Evolutionary conservation across 2,329 filamentous ascomycete genomes (phyloP).

Genomic region (Pseudogymnoascus sp.): DNA sequence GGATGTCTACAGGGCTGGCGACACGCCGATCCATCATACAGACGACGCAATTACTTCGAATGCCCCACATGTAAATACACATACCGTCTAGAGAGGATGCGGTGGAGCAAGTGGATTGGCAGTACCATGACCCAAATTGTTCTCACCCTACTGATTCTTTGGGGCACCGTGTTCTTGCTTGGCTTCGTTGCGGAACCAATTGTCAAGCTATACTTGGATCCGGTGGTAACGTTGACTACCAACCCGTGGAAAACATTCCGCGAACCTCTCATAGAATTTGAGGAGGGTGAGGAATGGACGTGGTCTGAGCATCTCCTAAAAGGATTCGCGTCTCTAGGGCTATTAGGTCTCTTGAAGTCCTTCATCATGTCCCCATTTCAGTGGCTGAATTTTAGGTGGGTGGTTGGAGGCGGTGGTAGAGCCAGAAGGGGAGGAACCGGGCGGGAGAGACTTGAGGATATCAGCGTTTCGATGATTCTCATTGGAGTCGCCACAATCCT

Average conservation of each 20-base stretch:
- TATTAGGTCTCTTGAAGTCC: slow-evolving; percentile 77
- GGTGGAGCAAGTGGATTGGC: slow-evolving; percentile 62
- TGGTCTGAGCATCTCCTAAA: slow-evolving; percentile 85
- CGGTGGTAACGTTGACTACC: slow-evolving; percentile 50
- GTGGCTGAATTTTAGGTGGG: slow-evolving; percentile 64
- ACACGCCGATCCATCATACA: slow-evolving; percentile 56
- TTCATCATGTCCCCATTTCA: slow-evolving; percentile 66
- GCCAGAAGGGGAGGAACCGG: slow-evolving; percentile 52
- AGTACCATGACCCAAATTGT: slow-evolving; percentile 57
- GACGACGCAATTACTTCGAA: slow-evolving; percentile 66
- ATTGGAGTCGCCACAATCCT: slow-evolving; percentile 76
- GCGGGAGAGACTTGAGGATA: slow-evolving; percentile 65
- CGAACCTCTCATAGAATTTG: slow-evolving; percentile 32
- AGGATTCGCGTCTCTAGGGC: slow-evolving; percentile 79
- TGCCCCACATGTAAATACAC: slow-evolving; percentile 82
- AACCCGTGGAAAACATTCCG: slow-evolving; percentile 31
- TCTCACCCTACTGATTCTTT: slow-evolving; percentile 64
- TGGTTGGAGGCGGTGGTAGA: slow-evolving; percentile 42
- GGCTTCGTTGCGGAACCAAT: slow-evolving; percentile 92
- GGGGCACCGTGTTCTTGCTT: slow-evolving; percentile 66
- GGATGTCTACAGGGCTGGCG: slow-evolving; percentile 80
- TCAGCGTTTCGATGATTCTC: slow-evolving; percentile 70
- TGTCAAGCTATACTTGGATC: slow-evolving; percentile 79
- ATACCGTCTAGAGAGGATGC: slow-evolving; percentile 70
- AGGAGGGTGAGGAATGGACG: slow-evolving; percentile 44